Evolutionary conservation across 768 basidiomycete species (phyloP).

Genomic region (Leccinum longicurvipes): DNA sequence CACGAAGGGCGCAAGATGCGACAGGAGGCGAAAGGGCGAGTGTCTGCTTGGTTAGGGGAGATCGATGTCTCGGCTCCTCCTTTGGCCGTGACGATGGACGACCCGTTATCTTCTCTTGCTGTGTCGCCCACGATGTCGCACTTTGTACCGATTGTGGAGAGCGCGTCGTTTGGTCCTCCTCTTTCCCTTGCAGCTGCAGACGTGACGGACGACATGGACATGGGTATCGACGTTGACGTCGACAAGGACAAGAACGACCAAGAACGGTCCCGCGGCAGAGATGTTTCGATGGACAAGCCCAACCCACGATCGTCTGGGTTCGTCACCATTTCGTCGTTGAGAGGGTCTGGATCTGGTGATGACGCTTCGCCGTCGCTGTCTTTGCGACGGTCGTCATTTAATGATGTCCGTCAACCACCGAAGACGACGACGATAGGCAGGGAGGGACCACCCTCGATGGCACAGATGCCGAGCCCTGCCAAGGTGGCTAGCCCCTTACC

Average conservation of each 20-base stretch:
- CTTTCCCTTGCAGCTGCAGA: constrained; percentile 5
- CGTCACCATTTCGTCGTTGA: constrained; percentile 58
- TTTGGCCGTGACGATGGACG: constrained; percentile 31
- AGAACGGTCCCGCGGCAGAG: constrained; percentile 4
- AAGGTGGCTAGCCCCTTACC: constrained; percentile 4
- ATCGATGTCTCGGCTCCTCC: constrained; percentile 58
- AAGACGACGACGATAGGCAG: not conserved
- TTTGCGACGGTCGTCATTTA: constrained; percentile 19
- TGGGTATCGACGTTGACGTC: not conserved
- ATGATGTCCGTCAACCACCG: constrained; percentile 14
- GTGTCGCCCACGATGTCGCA: constrained; percentile 28
- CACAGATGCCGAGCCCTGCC: constrained; percentile 14
- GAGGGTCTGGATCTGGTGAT: constrained; percentile 18
- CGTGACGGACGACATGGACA: constrained; percentile 1
- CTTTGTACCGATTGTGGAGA: constrained; percentile 27
- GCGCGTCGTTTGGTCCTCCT: constrained; percentile 17
- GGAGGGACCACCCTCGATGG: not conserved
- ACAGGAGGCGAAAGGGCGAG: constrained; percentile 59
- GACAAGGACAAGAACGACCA: not conserved
- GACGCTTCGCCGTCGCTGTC: constrained; percentile 11
- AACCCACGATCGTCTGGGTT: constrained; percentile 79
- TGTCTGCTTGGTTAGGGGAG: constrained; percentile 74
- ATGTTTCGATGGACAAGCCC: constrained; percentile 32
- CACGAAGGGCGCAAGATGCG: constrained; percentile 38
- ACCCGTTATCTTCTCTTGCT: constrained; percentile 24